Conservation (phyloP, 495 filamentous ascomycete species). For the Gamarada debralockiae region DNA sequence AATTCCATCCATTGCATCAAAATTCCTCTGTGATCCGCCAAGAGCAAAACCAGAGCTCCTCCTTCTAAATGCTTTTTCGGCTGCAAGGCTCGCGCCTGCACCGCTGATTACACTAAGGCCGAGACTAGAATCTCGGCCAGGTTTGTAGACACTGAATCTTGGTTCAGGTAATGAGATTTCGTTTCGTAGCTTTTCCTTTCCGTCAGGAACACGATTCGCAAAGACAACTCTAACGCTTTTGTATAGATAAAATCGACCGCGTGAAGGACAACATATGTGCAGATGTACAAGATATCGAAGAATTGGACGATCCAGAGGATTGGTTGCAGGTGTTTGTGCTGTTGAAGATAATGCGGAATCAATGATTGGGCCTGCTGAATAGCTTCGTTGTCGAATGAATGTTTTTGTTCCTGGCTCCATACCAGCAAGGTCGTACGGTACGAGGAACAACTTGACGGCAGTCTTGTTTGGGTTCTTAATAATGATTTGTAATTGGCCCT, state of each 20-base stretch:
- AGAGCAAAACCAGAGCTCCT: slow-evolving; percentile 52
- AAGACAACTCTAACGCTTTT: slow-evolving; percentile 94
- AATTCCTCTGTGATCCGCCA: slow-evolving; percentile 26
- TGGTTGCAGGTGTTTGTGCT: slow-evolving; percentile 17
- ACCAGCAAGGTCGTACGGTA: slow-evolving; percentile 92
- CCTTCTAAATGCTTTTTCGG: slow-evolving; percentile 53
- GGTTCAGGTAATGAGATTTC: slow-evolving; percentile 90
- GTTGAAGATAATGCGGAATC: slow-evolving; percentile 21
- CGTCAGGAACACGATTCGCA: slow-evolving; percentile 94
- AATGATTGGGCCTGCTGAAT: slow-evolving; percentile 83
- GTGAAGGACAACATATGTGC: slow-evolving; percentile 85
- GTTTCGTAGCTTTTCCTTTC: slow-evolving; percentile 88
- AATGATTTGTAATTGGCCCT: slow-evolving; percentile 93
- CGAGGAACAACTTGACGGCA: slow-evolving; percentile 89
- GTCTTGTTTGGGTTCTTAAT: slow-evolving; percentile 98
- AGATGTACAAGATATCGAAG: slow-evolving; percentile 91
- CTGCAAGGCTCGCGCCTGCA: slow-evolving; percentile 37
- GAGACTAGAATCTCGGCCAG: slow-evolving; percentile 46
- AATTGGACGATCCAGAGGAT: slow-evolving; percentile 63
- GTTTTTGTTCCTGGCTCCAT: slow-evolving; percentile 97
- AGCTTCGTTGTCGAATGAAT: slow-evolving; percentile 92
- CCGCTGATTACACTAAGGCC: slow-evolving; percentile 23
- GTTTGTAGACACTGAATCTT: slow-evolving; percentile 80
- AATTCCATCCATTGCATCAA: slow-evolving; percentile 34
- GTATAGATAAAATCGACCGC: slow-evolving; percentile 85